Conservation (phyloP, 2,329 filamentous ascomycete species). For the Penicillium sp. region DNA sequence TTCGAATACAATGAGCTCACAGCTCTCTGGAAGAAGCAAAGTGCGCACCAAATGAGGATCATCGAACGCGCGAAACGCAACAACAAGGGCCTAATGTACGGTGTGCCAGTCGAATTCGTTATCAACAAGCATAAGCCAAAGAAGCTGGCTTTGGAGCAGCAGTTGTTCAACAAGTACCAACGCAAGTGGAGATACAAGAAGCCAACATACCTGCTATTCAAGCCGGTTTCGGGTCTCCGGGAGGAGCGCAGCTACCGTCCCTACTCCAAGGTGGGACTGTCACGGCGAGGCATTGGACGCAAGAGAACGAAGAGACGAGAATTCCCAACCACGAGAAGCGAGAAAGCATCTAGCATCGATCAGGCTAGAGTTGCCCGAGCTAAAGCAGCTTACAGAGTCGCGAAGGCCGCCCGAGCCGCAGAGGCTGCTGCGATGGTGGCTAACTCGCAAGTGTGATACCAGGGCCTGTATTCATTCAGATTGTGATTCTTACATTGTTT, state of each 20-base stretch:
- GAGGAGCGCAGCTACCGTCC: neutral
- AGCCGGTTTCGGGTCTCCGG: neutral
- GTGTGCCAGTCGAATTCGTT: neutral
- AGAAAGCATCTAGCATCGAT: neutral
- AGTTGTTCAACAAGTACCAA: constrained; percentile 1
- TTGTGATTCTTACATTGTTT: neutral
- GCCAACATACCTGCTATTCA: neutral
- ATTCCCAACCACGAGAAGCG: neutral
- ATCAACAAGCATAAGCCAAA: neutral
- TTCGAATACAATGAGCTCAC: neutral
- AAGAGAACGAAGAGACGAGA: neutral
- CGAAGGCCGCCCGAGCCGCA: neutral
- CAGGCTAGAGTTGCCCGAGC: neutral
- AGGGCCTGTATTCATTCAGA: neutral
- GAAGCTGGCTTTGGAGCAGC: neutral
- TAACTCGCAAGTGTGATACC: neutral
- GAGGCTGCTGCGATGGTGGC: neutral
- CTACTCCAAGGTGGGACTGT: neutral
- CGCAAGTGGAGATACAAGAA: neutral
- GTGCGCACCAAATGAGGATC: neutral
- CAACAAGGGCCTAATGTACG: neutral
- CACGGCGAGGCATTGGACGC: neutral
- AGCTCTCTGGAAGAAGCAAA: neutral
- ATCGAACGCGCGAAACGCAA: neutral
- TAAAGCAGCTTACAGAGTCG: neutral